These are phyloP conservation scores for Penicillium brasilianum DNA, from an alignment of 2,329 filamentous ascomycete genomes.

Conservation along the genomic window DNA sequence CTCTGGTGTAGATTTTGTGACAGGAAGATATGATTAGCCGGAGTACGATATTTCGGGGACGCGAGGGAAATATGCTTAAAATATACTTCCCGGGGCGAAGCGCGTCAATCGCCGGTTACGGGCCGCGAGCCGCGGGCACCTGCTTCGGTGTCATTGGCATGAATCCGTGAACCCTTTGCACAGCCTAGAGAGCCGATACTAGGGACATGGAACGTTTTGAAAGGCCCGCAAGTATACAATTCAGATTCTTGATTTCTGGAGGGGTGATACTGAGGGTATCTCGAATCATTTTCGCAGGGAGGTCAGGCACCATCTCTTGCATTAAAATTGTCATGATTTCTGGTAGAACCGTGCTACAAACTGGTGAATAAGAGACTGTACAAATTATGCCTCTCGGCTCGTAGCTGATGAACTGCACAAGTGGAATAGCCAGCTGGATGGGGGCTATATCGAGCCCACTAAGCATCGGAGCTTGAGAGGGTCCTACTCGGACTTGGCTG, in stretches of 20 bases:
- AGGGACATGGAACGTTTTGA: too few species aligned
- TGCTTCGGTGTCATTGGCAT: too few species aligned
- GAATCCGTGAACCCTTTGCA: too few species aligned
- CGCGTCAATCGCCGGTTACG: not conserved
- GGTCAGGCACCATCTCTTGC: not conserved
- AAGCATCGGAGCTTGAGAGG: not conserved
- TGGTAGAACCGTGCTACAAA: too few species aligned
- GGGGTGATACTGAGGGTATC: too few species aligned
- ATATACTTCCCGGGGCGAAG: conserved; percentile 1
- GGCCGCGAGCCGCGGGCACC: not conserved
- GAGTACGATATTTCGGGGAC: not conserved
- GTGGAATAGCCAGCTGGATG: not conserved
- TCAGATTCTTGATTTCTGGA: too few species aligned
- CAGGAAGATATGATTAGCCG: not conserved
- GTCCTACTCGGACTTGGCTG: not conserved
- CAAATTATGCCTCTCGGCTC: not conserved
- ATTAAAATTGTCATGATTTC: too few species aligned
- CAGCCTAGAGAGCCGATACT: too few species aligned
- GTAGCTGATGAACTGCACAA: not conserved
- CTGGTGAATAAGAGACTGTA: not conserved
- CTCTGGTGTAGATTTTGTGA: not conserved
- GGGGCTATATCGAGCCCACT: not conserved
- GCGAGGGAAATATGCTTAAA: conserved; percentile 2
- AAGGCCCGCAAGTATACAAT: too few species aligned
- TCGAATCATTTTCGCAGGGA: not conserved